A percentile compares a stretch with the other conserved stretches of the same genome.
Evolutionary conservation across 2,329 filamentous ascomycete species (phyloP).

Genomic region (Xylariomycetidae sp.): DNA sequence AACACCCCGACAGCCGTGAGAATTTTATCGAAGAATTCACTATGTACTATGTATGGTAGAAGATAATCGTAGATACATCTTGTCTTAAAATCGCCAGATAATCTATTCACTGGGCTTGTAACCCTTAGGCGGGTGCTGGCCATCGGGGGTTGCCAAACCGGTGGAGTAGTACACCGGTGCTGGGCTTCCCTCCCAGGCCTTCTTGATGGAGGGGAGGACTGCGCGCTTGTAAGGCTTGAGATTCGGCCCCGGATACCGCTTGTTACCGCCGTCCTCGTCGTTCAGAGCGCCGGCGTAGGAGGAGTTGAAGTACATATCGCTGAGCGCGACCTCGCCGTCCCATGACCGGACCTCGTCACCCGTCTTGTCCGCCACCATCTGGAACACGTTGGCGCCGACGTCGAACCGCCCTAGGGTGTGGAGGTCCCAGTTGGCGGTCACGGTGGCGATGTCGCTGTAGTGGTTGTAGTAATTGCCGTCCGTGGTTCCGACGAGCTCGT

Average conservation of each 20-base stretch:
- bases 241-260: slow-evolving; percentile 36
- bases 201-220: slow-evolving; percentile 33
- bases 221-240: slow-evolving; percentile 28
- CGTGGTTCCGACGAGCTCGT: slow-evolving; percentile 58
- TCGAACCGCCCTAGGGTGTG: slow-evolving; percentile 68
- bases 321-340: slow-evolving; percentile 28
- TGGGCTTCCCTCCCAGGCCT: slow-evolving; percentile 32
- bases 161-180: slow-evolving; percentile 39
- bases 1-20: no score
- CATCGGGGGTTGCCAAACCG: slow-evolving; percentile 36
- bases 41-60: no score
- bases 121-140: slow-evolving; percentile 36
- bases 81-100: not conserved
- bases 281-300: slow-evolving; percentile 50
- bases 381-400: slow-evolving; percentile 66
- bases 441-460: slow-evolving; percentile 64
- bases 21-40: no score
- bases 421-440: slow-evolving; percentile 65
- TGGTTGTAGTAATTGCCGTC: slow-evolving; percentile 70
- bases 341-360: slow-evolving; percentile 46
- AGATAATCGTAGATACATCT: no score
- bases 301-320: slow-evolving; percentile 44
- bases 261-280: slow-evolving; percentile 28
- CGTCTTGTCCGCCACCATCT: slow-evolving; percentile 55
- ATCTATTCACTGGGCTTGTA: slow-evolving; percentile 22